Evolutionary conservation across 169 alveolate genomes (phyloP).

Genomic region (Plasmodium sp.): DNA sequence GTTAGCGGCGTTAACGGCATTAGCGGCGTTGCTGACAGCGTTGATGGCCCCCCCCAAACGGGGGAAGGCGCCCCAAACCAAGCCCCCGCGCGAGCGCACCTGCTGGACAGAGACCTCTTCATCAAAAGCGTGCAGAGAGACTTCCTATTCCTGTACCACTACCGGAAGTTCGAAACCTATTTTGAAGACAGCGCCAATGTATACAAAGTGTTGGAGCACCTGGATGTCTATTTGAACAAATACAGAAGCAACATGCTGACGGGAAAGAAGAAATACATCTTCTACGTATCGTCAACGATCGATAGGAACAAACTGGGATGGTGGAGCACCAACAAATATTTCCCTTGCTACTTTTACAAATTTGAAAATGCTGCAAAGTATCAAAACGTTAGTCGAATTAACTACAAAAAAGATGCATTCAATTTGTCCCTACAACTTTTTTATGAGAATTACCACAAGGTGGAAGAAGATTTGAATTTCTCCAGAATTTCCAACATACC

Average conservation of each 20-base stretch:
- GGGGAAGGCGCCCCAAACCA: neutral
- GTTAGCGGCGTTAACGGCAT: neutral
- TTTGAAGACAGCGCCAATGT: conserved; percentile 51
- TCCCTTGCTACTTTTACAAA: conserved; percentile 78
- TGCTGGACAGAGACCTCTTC: conserved; percentile 36
- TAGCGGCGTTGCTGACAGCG: neutral
- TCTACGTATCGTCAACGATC: conserved; percentile 28
- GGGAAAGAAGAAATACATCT: conserved; percentile 51
- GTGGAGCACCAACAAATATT: conserved; percentile 76
- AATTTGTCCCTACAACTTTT: conserved; percentile 77
- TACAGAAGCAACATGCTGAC: conserved; percentile 26
- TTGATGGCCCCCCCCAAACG: neutral
- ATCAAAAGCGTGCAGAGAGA: conserved; percentile 32
- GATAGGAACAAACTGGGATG: conserved; percentile 77
- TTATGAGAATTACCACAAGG: conserved; percentile 64
- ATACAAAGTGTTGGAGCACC: conserved; percentile 46
- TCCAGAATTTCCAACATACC: conserved; percentile 82
- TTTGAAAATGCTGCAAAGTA: conserved; percentile 68
- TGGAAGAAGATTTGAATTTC: conserved; percentile 80
- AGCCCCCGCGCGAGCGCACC: no score
- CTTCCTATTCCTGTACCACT: conserved; percentile 48
- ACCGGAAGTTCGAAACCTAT: conserved; percentile 48
- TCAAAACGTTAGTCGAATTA: conserved; percentile 67
- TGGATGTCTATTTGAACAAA: conserved; percentile 55
- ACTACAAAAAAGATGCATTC: conserved; percentile 45